Base-by-base conservation (phyloP, 495 filamentous ascomycete species). In the Penicillium canescens region DNA sequence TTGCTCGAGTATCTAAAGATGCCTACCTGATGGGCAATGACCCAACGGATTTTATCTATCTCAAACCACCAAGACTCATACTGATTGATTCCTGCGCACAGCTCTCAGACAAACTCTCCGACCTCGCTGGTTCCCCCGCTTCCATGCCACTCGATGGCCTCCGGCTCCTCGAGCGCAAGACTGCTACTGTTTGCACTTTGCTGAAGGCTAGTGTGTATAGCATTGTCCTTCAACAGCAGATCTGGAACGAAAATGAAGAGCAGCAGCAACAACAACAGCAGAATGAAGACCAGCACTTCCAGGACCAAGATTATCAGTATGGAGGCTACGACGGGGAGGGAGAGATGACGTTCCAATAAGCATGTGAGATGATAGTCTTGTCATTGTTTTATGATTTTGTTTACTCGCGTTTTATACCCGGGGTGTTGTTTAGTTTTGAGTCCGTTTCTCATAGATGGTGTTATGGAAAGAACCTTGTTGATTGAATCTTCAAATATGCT, bases 131-230 rank as follows among this genome's bases (percentile, higher is more conserved):
- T 26, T 59, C 62, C 36, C 65, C 68, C 24, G 55, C 63, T 10
- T 66, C 68, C 16, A 58, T 78, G 57, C 74, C 67, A 23, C 58
- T 74, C 33, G 93, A 98, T 67, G 85, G 86, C n/a, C 73, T 98
- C 55, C 77, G 94, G 42, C 82, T 89, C 33, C 79, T 98, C 46
- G 94, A 98, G 75, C 80, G 94, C 57, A 96, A 98, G 80, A 96
- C 91, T 21, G 89, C 89, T 41, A 77, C 95, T 36, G 94, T 97
- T 31, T 96, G 93, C 71, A 98, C 94, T 53, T 66, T 97, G 66
- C 78, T 98, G 65, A 98, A 98, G 77, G 93, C 94, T 31, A 97
- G 93, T 71, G 94, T 98, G 44, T 98, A 98, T 70, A 94, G 88
- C 67, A 97, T 98, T 77, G 92, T 98, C 59, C 69, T 98, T 76